Base-by-base conservation (phyloP, 257 asterid genomes). In the Rubia yunnanensis region DNA sequence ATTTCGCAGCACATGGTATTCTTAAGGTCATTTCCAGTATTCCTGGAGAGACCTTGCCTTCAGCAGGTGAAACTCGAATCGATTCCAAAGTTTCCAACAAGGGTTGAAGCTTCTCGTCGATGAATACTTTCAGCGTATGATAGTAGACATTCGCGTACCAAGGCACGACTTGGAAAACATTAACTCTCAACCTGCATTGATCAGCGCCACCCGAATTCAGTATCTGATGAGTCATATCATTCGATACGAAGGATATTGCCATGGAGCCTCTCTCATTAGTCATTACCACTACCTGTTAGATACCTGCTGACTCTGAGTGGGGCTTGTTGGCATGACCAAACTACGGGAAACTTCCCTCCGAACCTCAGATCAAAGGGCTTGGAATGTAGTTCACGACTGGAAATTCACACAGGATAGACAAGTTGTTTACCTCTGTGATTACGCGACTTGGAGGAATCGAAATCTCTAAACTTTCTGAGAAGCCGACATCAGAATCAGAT, bases 141-240 rank as follows among this genome's bases (percentile, higher is more conserved):
- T 88, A 88, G 72, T 94, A 94, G 70, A 88, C 96, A 81, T 94
- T 94, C 48, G 90, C 96, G 77, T 94, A 94, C 99, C 96, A 94
- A 70, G 97, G 99, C 63, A 94, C 99, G 74, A 90, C 85, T 77
- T 94, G 97, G 78, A 90, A 94, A 66, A 94, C 64, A 67, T 84
- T 84, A 72, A 86, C 86, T 69, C 88, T 77, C 69, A 82, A 63
- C 80, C 69, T 69, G 67, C 95, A 83, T 74, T 67, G 74, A 50
- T 70, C 80, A 63, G 73, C 88, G 65, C 49, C 72, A 52, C 54
- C 76, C 67, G 75, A 44, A 64, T 64, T 67, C 52, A 72, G 78
- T 24, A 74, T 27, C 59, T 55, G 63, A 71, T 68, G 82, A 74
- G 63, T 71, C 60, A 24, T 68, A 46, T 76, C 60, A 6, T 83